Evolutionary conservation across 441 rosid species (phyloP), one percentile per base, ranked within the genome.

Genomic region (Aleurites moluccanus): DNA sequence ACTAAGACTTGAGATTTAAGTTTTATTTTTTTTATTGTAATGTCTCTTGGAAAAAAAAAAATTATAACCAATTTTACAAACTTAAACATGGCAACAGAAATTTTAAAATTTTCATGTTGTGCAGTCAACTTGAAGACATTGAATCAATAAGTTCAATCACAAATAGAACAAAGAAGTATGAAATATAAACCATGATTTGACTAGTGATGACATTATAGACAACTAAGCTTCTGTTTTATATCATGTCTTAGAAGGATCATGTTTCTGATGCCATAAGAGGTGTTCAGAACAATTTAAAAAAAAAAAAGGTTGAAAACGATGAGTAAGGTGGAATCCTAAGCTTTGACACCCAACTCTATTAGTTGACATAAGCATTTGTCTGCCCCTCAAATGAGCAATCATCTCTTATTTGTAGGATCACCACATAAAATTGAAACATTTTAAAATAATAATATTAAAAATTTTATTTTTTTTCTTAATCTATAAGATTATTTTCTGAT

Each of bases 291-390:
- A 30, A 30, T 30, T 1, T 30, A 1, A 30, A n/a, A 50, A 38
- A 13, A 30, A 21, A 53, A 67, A 78, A 78, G 64, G 80, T 42
- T 77, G 77, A 79, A 78, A 80, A 77, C 40, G 73, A 75, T 66
- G 81, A 79, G 72, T 53, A 64, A 14, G 20, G 10, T 33, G 66
- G 81, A 74, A 81, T 83, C 81, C 81, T 35, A 73, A 74, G 82
- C 77, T 71, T 77, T 59, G 62, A 70, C 75, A 56, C 64, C 73
- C 59, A 77, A 78, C 49, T 72, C 79, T 47, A 45, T 64, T 53
- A 64, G 66, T 80, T 70, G 75, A 77, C 80, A 79, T 68, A 73
- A 64, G 74, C 78, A 64, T 60, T 77, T 25, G n/a, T 56, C 30
- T 44, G 56, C 28, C 10, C 40, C 35, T 0, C 44, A 38, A 38